These are phyloP conservation scores for Pseudogymnoascus sp. DNA, from an alignment of 2,329 filamentous ascomycete species.

Conservation along the genomic window DNA sequence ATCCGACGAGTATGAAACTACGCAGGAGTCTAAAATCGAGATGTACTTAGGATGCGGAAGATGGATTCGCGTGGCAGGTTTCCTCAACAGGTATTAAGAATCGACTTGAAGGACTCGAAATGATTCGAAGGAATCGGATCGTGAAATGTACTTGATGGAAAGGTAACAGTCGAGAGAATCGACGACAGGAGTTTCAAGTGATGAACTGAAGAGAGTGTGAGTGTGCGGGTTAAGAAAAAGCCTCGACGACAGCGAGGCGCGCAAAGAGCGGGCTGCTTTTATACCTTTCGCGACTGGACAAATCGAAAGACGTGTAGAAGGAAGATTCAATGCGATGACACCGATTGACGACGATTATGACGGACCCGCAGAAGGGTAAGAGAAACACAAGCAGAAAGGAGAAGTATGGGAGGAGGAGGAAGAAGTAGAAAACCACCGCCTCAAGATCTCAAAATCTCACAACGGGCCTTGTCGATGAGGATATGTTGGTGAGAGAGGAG, in stretches of 20 bases:
- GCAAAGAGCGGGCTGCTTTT: not conserved
- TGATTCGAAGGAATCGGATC: slow-evolving; percentile 4
- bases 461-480: not conserved
- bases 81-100: not conserved
- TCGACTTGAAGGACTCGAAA: slow-evolving; percentile 5
- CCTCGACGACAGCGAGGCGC: not conserved
- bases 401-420: slow-evolving; percentile 2
- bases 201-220: slow-evolving; percentile 1
- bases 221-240: not conserved
- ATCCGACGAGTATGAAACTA: slow-evolving; percentile 9
- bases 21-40: slow-evolving; percentile 6
- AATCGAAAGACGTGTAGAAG: slow-evolving; percentile 10
- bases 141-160: not conserved
- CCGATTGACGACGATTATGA: slow-evolving; percentile 7
- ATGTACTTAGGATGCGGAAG: slow-evolving; percentile 1
- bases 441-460: slow-evolving; percentile 7
- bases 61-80: slow-evolving; percentile 1
- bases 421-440: slow-evolving; percentile 2
- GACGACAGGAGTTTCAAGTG: not conserved
- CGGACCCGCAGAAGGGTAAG: not conserved
- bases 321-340: slow-evolving; percentile 6
- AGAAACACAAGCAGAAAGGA: slow-evolving; percentile 10
- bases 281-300: slow-evolving; percentile 7
- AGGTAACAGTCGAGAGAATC: not conserved
- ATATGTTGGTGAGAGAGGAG: not conserved